A percentile compares a stretch with the other conserved stretches of the same genome.
Conservation (phyloP, 371 early-diverging fungal genomes). For the Apophysomyces variabilis region DNA sequence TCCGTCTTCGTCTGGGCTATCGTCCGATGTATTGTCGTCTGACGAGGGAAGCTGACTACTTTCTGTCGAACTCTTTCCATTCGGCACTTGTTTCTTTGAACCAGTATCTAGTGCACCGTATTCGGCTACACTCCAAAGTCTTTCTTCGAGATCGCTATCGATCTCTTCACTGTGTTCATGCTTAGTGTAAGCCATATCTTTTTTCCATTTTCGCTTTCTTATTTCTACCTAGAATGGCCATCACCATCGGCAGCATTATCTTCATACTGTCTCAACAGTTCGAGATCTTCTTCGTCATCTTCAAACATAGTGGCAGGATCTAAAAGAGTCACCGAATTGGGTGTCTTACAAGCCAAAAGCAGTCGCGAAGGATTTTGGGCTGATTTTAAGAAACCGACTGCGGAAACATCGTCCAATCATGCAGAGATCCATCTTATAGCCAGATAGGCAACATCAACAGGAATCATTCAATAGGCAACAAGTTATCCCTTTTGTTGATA, state of each 20-base stretch:
- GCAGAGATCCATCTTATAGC: too few relatives aligned
- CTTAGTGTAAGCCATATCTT: not conserved
- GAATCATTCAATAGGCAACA: too few relatives aligned
- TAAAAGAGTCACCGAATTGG: not conserved
- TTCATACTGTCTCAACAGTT: slow-evolving; percentile 3
- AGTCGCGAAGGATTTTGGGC: too few relatives aligned
- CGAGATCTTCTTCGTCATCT: slow-evolving; percentile 8
- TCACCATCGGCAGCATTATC: not conserved
- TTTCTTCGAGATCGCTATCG: slow-evolving; percentile 5
- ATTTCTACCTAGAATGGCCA: slow-evolving; percentile 3
- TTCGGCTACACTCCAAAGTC: not conserved
- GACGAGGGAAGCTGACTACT: not conserved
- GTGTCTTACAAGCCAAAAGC: too few relatives aligned
- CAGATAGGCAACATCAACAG: too few relatives aligned
- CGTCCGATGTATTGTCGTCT: not conserved
- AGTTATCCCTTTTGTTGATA: too few relatives aligned
- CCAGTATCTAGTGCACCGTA: not conserved
- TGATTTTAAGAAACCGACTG: too few relatives aligned
- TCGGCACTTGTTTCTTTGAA: not conserved
- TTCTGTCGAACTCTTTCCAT: not conserved
- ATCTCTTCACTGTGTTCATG: not conserved
- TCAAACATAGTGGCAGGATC: not conserved
- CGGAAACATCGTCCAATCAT: too few relatives aligned
- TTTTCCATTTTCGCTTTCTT: not conserved
- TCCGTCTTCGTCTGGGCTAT: not conserved